These are phyloP conservation scores for Bryoerythrophyllum caledonicum DNA, from an alignment of 225 moss, liverwort and hornwort species.

Conservation along the genomic window DNA sequence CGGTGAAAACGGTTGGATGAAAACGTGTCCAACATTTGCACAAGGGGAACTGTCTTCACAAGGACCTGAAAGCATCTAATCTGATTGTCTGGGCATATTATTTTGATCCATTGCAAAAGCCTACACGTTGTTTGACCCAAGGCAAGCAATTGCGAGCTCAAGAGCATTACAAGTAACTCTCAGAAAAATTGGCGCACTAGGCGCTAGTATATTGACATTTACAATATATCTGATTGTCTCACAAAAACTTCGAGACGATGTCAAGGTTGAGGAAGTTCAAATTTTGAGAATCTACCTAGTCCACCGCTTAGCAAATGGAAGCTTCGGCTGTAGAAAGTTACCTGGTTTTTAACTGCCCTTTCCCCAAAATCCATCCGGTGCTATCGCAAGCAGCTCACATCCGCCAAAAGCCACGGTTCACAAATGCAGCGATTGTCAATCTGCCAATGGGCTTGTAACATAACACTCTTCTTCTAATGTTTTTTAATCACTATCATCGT, in stretches of 20 bases:
- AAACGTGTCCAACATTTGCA: too few relatives aligned
- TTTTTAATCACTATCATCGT: slow-evolving; percentile 44
- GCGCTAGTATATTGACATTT: not conserved
- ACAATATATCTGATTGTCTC: slow-evolving; percentile 11
- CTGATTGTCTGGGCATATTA: too few relatives aligned
- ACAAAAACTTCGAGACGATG: slow-evolving; percentile 13
- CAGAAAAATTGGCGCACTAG: not conserved
- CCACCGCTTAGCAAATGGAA: not conserved
- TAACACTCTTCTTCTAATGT: not conserved
- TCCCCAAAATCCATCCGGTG: not conserved
- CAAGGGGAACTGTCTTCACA: too few relatives aligned
- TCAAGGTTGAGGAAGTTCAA: not conserved
- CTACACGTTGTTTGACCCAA: too few relatives aligned
- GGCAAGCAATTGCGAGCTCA: too few relatives aligned
- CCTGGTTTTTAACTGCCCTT: not conserved
- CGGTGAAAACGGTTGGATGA: too few relatives aligned
- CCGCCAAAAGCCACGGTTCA: not conserved
- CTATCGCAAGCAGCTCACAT: not conserved
- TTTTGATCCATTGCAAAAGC: too few relatives aligned
- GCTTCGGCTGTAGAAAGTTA: not conserved
- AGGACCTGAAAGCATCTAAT: too few relatives aligned
- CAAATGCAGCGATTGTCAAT: slow-evolving; percentile 13
- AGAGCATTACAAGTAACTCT: not conserved
- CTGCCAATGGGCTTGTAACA: slow-evolving; percentile 11
- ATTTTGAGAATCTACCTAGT: not conserved